Base-by-base conservation (phyloP, 1,139 yeast genomes). In the Taphrina sp. region DNA sequence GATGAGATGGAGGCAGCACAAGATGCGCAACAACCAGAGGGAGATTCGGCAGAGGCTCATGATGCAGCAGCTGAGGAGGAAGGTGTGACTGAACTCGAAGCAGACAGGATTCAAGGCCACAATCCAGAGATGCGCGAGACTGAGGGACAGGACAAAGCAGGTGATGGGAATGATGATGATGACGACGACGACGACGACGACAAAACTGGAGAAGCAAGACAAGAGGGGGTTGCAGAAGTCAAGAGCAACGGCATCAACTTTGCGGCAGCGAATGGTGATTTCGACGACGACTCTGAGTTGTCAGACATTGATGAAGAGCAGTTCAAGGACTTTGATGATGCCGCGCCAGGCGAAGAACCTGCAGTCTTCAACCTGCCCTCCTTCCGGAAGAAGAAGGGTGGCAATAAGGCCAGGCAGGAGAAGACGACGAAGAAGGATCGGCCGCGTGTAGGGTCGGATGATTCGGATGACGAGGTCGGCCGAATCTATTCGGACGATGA, bases 241-340 rank as follows among this genome's bases (percentile, higher is more conserved):
- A 23, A 31, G 10, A 19, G 39, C 17, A 29, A 28, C 24, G 54
- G 34, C 39, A 49, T 49, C 39, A 33, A 41, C 16, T 49, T 28
- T 20, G 54, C 54, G n/a, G 43, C 42, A 3, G 57, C 57, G 3
- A 39, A 54, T 12, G 60, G 54, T 17, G 58, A 43, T 33, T 38
- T 36, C 26, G 63, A 63, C 34, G 61, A 60, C 24, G 66, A 64
- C 43, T 61, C 64, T 22, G 69, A 65, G 39, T 62, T 70, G 14
- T 69, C 73, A 1, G 76, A 71, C 54, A 63, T 68, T 19, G 75
- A 72, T 57, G 76, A 71, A 56, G 72, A 70, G 19, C 69, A 66
- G 45, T 66, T 67, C 47, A 64, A 65, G 29, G 73, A 67, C 39
- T 61, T 64, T 28, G 68, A 68, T 34, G 46, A 35, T 43, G 63